These are phyloP conservation scores for Wickerhamiella azymoides DNA, from an alignment of 805 yeast genomes.

Conservation along the genomic window DNA sequence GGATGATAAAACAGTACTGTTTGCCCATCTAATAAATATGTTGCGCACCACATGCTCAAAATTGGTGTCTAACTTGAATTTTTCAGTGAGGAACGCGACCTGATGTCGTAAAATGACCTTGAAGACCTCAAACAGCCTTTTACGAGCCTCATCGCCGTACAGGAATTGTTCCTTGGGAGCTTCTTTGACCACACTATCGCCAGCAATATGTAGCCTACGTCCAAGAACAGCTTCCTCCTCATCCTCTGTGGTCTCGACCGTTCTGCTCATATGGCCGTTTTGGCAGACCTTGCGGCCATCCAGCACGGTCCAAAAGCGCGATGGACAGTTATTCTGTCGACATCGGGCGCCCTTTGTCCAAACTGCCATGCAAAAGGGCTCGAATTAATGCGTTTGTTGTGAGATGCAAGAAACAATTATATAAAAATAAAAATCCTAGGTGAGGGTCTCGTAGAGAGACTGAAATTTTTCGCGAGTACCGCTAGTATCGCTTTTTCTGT, in stretches of 20 bases:
- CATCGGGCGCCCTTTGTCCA: slow-evolving; percentile 70
- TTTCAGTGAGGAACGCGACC: slow-evolving; percentile 5
- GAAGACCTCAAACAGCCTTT: slow-evolving; percentile 1
- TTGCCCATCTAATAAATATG: slow-evolving; percentile 10
- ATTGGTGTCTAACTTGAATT: slow-evolving; percentile 1
- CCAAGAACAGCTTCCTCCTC: slow-evolving; percentile 26
- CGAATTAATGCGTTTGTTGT: background rate
- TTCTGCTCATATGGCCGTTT: slow-evolving; percentile 79
- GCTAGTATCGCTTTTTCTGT: background rate
- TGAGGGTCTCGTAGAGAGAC: background rate
- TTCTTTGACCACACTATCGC: background rate
- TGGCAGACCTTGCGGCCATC: slow-evolving; percentile 80
- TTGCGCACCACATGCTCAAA: slow-evolving; percentile 7
- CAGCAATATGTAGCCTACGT: slow-evolving; percentile 16
- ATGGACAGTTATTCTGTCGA: slow-evolving; percentile 81
- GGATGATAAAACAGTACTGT: background rate
- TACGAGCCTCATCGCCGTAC: slow-evolving; percentile 10
- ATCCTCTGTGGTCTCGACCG: slow-evolving; percentile 39
- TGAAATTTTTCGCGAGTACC: background rate
- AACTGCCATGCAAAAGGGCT: background rate
- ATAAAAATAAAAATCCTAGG: background rate
- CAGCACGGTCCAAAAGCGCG: slow-evolving; percentile 52
- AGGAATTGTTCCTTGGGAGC: slow-evolving; percentile 2
- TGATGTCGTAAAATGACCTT: slow-evolving; percentile 12
- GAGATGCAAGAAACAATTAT: background rate